Conservation (phyloP, 495 filamentous ascomycete species). For the Ramalina peruviana region DNA sequence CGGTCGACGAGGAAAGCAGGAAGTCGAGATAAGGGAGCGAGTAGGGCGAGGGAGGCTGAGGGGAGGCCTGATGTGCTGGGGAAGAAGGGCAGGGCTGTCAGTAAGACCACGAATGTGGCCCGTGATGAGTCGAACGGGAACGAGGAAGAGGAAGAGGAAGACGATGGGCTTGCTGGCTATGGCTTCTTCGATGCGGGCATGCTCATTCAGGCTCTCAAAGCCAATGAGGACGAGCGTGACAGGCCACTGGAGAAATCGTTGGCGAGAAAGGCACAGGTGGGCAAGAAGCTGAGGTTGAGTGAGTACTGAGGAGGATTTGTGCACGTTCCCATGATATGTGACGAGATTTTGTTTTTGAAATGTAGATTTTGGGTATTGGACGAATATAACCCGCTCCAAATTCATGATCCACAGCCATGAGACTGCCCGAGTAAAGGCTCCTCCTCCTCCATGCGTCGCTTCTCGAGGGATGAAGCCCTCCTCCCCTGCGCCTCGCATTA, state of each 20-base stretch:
- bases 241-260: constrained; percentile 26
- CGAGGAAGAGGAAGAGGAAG: constrained; percentile 51
- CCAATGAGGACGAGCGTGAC: constrained; percentile 36
- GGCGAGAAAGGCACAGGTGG: constrained; percentile 47
- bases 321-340: background rate
- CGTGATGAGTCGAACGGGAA: constrained; percentile 38
- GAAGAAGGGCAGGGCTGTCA: constrained; percentile 30
- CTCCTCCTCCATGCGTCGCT: too few relatives aligned
- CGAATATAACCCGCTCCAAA: too few relatives aligned
- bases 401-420: background rate
- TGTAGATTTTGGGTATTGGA: constrained; percentile 5
- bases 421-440: too few relatives aligned
- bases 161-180: constrained; percentile 86
- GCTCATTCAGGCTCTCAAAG: constrained; percentile 77
- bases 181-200: constrained; percentile 94
- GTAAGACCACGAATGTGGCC: constrained; percentile 29
- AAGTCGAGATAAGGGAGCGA: constrained; percentile 35
- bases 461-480: background rate
- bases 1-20: constrained; percentile 46
- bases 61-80: constrained; percentile 29
- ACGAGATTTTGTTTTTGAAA: background rate
- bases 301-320: constrained; percentile 41
- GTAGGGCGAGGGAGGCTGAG: constrained; percentile 54
- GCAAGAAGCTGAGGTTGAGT: constrained; percentile 62
- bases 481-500: background rate